Evolutionary conservation across 805 yeast genomes (phyloP).

Genomic region (Vanderwaltozyma polyspora): DNA sequence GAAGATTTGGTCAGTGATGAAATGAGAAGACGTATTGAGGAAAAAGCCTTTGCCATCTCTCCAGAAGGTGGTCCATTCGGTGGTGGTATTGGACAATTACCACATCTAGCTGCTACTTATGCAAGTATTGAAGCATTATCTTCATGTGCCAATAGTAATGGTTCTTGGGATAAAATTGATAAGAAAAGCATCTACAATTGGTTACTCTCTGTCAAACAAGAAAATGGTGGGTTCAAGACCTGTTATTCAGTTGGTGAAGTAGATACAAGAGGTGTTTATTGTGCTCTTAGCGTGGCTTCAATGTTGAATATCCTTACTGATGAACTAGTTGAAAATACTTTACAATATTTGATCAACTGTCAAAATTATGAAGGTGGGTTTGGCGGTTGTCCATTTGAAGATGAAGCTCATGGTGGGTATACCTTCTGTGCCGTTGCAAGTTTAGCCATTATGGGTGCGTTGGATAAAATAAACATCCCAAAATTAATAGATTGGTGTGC

Average conservation of each 20-base stretch:
- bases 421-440: constrained; percentile 80
- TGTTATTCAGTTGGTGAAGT: constrained; percentile 50
- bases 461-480: constrained; percentile 37
- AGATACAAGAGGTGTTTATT: constrained; percentile 79
- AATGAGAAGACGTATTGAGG: constrained; percentile 21
- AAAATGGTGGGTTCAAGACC: constrained; percentile 58
- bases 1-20: constrained; percentile 16
- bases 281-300: constrained; percentile 67
- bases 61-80: constrained; percentile 56
- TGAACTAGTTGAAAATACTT: constrained; percentile 42
- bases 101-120: constrained; percentile 78
- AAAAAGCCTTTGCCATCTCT: constrained; percentile 24
- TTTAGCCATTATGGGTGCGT: constrained; percentile 36
- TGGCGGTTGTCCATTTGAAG: constrained; percentile 61
- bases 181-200: constrained; percentile 43
- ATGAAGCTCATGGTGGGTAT: constrained; percentile 97
- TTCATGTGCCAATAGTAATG: constrained; percentile 34
- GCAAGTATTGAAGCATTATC: constrained; percentile 62
- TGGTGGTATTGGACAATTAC: constrained; percentile 74
- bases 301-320: constrained; percentile 52
- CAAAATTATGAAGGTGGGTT: constrained; percentile 96
- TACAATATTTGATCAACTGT: constrained; percentile 53
- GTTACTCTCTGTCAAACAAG: constrained; percentile 50
- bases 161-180: constrained; percentile 35
- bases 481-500: constrained; percentile 54